Conservation (phyloP, 441 rosid species). For the Raphanus hybrid region DNA sequence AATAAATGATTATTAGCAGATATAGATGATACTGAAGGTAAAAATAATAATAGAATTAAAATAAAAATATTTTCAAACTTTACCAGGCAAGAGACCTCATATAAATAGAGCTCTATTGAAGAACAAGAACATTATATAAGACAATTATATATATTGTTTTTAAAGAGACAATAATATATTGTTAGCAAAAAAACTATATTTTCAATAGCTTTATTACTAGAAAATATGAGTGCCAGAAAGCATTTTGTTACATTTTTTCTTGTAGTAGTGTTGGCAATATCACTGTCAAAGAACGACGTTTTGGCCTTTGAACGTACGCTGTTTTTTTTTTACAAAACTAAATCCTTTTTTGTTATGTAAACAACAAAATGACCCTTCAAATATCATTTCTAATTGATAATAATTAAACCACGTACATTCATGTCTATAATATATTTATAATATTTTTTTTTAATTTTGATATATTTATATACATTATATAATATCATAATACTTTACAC, state of each 20-base stretch:
- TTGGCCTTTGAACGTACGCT: background rate
- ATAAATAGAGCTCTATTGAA: background rate
- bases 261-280: background rate
- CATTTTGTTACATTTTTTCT: background rate
- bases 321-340: background rate
- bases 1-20: background rate
- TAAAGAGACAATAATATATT: too few relatives aligned
- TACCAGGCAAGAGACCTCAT: background rate
- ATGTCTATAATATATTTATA: too few relatives aligned
- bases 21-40: background rate
- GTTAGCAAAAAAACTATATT: too few relatives aligned
- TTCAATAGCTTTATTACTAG: background rate
- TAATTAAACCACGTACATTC: too few relatives aligned
- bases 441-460: too few relatives aligned
- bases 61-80: background rate
- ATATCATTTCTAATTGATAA: background rate
- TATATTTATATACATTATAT: too few relatives aligned
- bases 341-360: background rate
- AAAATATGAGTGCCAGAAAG: background rate
- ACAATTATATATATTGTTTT: background rate
- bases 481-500: background rate
- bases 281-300: background rate
- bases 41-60: background rate
- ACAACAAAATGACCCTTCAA: background rate
- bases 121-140: background rate